phyloP scores from a whole-genome alignment of 495 filamentous ascomycete genomes.

The Aspergillus cavernicola region DNA sequence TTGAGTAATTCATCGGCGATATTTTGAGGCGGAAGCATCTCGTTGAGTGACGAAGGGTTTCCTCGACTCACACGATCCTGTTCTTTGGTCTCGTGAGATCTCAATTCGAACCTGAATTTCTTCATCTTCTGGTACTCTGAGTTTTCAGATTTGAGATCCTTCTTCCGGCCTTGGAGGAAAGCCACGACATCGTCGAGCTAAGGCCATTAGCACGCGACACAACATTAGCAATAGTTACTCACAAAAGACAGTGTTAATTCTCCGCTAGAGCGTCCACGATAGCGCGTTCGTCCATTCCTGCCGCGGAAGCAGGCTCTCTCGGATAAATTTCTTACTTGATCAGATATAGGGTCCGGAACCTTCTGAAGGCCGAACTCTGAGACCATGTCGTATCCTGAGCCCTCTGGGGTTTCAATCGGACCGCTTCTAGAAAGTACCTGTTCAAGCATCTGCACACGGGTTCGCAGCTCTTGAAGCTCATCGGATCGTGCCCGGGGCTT shows the following conservation, averaged over 20 bases:
- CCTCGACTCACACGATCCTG: conserved; percentile 41
- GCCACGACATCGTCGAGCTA: conserved; percentile 45
- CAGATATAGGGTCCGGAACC: conserved; percentile 20
- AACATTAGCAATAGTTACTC: conserved; percentile 11
- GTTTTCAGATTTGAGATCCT: conserved; percentile 21
- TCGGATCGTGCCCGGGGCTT: conserved; percentile 27
- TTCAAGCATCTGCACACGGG: conserved; percentile 30
- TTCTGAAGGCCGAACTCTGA: conserved; percentile 20
- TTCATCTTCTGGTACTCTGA: conserved; percentile 34
- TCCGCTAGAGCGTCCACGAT: conserved; percentile 46
- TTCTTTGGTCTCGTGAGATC: conserved; percentile 31
- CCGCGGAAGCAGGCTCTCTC: conserved; percentile 41
- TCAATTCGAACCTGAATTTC: conserved; percentile 29
- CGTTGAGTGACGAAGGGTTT: conserved; percentile 34
- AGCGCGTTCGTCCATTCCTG: conserved; percentile 45
- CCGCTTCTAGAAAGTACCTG: conserved; percentile 24
- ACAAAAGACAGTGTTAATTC: conserved; percentile 46
- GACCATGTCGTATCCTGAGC: conserved; percentile 21
- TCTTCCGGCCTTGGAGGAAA: conserved; percentile 38
- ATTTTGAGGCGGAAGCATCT: conserved; percentile 45
- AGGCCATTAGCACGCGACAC: conserved; percentile 4
- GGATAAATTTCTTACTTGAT: conserved; percentile 32
- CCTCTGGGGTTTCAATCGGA: conserved; percentile 27
- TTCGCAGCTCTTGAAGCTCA: conserved; percentile 34
- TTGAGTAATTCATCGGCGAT: conserved; percentile 49